A percentile compares a stretch with the other conserved stretches of the same genome.
Conservation (phyloP, 2,329 filamentous ascomycete species). For the Fusarium sp. region DNA sequence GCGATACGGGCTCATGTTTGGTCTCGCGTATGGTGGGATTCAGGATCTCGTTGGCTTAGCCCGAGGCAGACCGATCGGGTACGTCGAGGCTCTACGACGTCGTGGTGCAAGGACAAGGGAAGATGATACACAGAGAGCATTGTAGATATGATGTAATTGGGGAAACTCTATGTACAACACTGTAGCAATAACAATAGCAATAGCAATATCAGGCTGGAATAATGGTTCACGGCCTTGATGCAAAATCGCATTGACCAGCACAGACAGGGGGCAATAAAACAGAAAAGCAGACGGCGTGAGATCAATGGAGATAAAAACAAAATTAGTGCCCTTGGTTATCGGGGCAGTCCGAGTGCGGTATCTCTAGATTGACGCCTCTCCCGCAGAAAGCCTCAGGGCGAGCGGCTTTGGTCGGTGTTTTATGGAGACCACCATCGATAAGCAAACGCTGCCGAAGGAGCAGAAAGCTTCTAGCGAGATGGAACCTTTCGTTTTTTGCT, state of each 20-base stretch:
- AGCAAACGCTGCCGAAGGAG: slow-evolving; percentile 7
- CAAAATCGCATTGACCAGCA: slow-evolving; percentile 6
- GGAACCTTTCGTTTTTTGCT: slow-evolving; percentile 12
- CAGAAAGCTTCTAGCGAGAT: slow-evolving; percentile 38
- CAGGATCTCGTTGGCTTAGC: slow-evolving; percentile 80
- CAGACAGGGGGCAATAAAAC: slow-evolving; percentile 13
- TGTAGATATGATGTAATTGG: slow-evolving; percentile 4
- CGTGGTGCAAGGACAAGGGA: slow-evolving; percentile 46
- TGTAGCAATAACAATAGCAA: slow-evolving; percentile 21
- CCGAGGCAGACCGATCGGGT: slow-evolving; percentile 79
- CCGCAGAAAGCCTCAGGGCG: slow-evolving; percentile 23
- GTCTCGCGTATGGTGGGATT: slow-evolving; percentile 81
- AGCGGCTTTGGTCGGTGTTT: slow-evolving; percentile 43
- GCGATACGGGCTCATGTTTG: slow-evolving; percentile 82
- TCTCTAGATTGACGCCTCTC: slow-evolving; percentile 42
- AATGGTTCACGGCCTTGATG: slow-evolving; percentile 3
- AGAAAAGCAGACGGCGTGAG: background rate
- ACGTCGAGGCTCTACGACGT: slow-evolving; percentile 75
- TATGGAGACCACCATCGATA: slow-evolving; percentile 38
- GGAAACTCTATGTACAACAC: slow-evolving; percentile 3
- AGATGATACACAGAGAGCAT: slow-evolving; percentile 32
- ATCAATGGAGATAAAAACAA: slow-evolving; percentile 21
- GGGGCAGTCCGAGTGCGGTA: slow-evolving; percentile 27
- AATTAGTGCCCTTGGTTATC: slow-evolving; percentile 29
- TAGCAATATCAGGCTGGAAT: slow-evolving; percentile 9